Conservation (phyloP, 1,284 basidiomycete genomes). For the Peniophora sp. region DNA sequence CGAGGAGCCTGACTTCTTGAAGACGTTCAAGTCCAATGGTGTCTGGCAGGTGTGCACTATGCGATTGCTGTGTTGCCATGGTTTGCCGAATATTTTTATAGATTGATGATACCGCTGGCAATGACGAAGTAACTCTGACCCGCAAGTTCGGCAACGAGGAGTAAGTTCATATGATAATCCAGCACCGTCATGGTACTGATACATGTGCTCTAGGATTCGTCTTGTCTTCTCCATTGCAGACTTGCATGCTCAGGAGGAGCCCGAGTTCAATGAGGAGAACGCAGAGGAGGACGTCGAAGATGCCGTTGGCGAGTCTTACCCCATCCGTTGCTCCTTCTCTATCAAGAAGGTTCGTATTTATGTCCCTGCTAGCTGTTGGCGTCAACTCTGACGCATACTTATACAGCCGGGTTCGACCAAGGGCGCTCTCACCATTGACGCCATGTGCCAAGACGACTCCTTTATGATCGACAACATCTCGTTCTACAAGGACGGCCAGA, state of each 20-base stretch:
- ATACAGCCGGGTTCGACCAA: slow-evolving; percentile 29
- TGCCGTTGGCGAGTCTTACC: slow-evolving; percentile 43
- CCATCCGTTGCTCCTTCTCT: slow-evolving; percentile 73
- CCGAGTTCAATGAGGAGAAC: slow-evolving; percentile 33
- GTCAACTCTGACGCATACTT: slow-evolving; percentile 4
- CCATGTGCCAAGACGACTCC: slow-evolving; percentile 76
- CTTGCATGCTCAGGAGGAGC: slow-evolving; percentile 44
- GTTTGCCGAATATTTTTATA: slow-evolving; percentile 19
- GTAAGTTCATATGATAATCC: slow-evolving; percentile 38
- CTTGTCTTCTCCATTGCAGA: slow-evolving; percentile 82
- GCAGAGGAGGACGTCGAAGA: slow-evolving; percentile 28
- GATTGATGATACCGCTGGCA: slow-evolving; percentile 67
- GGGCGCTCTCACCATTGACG: slow-evolving; percentile 75
- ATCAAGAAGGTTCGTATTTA: slow-evolving; percentile 67
- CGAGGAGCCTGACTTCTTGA: slow-evolving; percentile 72
- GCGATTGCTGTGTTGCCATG: neutral
- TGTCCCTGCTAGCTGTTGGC: slow-evolving; percentile 4
- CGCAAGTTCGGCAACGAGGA: slow-evolving; percentile 90
- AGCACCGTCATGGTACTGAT: neutral
- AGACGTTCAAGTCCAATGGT: slow-evolving; percentile 65
- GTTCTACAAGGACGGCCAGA: slow-evolving; percentile 68
- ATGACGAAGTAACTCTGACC: slow-evolving; percentile 78
- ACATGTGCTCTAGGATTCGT: slow-evolving; percentile 47
- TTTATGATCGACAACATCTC: slow-evolving; percentile 89
- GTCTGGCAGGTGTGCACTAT: slow-evolving; percentile 67